These are phyloP conservation scores for Dimargaris xerosporica DNA, from an alignment of 192 early-diverging fungal genomes.

Conservation along the genomic window DNA sequence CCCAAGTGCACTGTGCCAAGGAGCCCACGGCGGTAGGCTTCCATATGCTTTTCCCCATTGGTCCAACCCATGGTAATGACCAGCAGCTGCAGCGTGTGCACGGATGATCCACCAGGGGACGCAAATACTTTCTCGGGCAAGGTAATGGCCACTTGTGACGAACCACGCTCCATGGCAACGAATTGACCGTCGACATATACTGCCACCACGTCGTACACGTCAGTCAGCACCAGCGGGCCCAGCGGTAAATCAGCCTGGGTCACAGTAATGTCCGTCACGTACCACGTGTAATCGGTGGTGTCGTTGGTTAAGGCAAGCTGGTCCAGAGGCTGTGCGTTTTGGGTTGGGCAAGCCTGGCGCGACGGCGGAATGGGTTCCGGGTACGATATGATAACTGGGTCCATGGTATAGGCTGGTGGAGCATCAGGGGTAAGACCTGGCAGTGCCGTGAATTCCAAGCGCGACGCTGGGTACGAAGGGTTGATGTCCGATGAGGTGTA, in stretches of 20 bases:
- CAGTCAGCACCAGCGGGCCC: slow-evolving; percentile 15
- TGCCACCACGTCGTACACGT: slow-evolving; percentile 23
- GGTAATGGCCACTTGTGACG: not conserved
- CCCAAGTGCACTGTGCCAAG: slow-evolving; percentile 21
- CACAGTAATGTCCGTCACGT: slow-evolving; percentile 19
- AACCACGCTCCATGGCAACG: slow-evolving; percentile 16
- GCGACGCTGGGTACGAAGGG: slow-evolving; percentile 10
- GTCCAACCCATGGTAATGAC: slow-evolving; percentile 29
- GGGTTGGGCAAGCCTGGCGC: slow-evolving; percentile 2
- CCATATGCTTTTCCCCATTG: slow-evolving; percentile 23
- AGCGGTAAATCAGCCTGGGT: slow-evolving; percentile 9
- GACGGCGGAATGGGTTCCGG: slow-evolving; percentile 15
- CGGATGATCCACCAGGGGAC: too few relatives aligned
- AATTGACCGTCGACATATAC: slow-evolving; percentile 17
- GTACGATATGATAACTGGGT: not conserved
- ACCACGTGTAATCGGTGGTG: slow-evolving; percentile 26
- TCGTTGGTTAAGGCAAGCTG: slow-evolving; percentile 25
- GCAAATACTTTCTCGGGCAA: not conserved
- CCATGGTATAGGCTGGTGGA: slow-evolving; percentile 11
- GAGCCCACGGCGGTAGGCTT: slow-evolving; percentile 21
- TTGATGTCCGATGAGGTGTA: slow-evolving; percentile 19
- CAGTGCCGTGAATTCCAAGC: slow-evolving; percentile 13
- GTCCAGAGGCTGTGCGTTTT: slow-evolving; percentile 16
- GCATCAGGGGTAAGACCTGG: not conserved
- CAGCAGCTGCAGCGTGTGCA: slow-evolving; percentile 16